Conservation (phyloP, 345 rosid genomes). For the Gossypium mustelinum region DNA sequence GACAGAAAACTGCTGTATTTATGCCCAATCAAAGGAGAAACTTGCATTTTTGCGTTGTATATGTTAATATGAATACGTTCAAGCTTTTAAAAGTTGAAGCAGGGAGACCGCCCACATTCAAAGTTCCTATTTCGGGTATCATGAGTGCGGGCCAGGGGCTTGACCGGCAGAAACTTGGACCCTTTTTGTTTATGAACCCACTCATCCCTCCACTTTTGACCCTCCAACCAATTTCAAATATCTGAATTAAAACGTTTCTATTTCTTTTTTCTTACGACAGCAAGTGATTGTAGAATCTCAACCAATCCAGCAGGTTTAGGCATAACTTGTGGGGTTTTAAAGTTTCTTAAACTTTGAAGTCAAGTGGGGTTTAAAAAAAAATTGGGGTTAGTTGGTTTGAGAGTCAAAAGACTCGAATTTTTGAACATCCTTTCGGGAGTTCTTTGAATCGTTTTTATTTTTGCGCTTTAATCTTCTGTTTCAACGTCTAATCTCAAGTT, state of each 20-base stretch:
- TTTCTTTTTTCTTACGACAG: neutral
- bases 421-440: no score
- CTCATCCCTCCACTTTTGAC: neutral
- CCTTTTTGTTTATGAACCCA: neutral
- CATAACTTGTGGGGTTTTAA: no score
- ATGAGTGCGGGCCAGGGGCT: neutral
- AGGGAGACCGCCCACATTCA: neutral
- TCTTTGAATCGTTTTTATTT: no score
- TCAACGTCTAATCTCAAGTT: neutral
- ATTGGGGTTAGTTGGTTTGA: no score
- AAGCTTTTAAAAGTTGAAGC: neutral
- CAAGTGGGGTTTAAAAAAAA: no score
- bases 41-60: neutral
- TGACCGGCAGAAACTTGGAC: neutral
- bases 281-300: neutral
- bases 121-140: neutral
- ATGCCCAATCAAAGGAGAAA: constrained; percentile 19
- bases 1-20: constrained; percentile 13
- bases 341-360: no score
- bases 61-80: no score
- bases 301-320: neutral
- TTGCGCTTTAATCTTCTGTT: neutral
- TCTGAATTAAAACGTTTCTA: neutral
- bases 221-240: neutral
- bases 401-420: no score